These are phyloP conservation scores for Populus euphratica DNA, from an alignment of 345 rosid genomes.

Conservation along the genomic window DNA sequence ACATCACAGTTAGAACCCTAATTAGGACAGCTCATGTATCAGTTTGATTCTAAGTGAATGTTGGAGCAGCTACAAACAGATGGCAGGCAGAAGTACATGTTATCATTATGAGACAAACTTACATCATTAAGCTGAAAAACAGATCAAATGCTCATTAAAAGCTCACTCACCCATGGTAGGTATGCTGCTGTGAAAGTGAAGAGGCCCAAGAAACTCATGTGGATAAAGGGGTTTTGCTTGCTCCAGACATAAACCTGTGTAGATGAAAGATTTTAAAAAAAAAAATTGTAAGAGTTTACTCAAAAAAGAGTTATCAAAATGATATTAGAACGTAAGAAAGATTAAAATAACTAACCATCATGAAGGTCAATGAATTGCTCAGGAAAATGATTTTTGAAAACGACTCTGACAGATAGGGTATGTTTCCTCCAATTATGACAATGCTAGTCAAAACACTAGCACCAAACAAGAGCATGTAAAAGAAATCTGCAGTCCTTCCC, in stretches of 20 bases:
- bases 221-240: constrained; percentile 94
- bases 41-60: not conserved
- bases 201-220: constrained; percentile 95
- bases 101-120: not conserved
- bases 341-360: constrained; percentile 69
- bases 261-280: not conserved
- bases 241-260: constrained; percentile 97
- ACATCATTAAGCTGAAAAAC: not conserved
- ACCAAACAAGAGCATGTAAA: constrained; percentile 95
- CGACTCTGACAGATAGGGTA: constrained; percentile 84
- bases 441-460: constrained; percentile 82
- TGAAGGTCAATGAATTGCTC: constrained; percentile 95
- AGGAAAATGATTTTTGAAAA: constrained; percentile 93
- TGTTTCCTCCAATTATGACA: constrained; percentile 90
- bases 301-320: constrained; percentile 1
- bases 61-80: not conserved
- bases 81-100: not conserved
- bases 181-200: constrained; percentile 96
- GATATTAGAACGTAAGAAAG: constrained; percentile 1
- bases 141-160: not conserved
- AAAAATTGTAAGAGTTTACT: not conserved
- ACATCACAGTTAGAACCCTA: not conserved
- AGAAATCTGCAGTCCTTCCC: constrained; percentile 97
- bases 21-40: not conserved
- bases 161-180: constrained; percentile 81